Evolutionary conservation across 805 yeast species (phyloP).

Genomic region (Kazachstania taianensis): DNA sequence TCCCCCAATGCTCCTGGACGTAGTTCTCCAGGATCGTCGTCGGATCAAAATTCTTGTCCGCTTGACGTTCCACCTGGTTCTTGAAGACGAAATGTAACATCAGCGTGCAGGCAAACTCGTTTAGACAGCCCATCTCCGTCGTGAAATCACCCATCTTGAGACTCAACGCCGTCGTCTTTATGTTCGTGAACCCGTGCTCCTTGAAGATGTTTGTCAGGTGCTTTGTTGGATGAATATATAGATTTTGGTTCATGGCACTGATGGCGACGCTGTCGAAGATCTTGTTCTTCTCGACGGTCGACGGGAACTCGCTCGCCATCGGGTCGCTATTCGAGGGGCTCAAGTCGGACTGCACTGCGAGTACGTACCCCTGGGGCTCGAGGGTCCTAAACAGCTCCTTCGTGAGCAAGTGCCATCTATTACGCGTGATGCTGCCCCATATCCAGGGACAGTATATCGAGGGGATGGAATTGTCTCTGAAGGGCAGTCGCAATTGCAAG

Average conservation of each 20-base stretch:
- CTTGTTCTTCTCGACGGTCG: constrained; percentile 18
- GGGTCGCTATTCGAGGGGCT: constrained; percentile 11
- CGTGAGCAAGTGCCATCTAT: constrained; percentile 22
- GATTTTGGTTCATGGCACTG: constrained; percentile 21
- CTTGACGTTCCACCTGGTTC: constrained; percentile 10
- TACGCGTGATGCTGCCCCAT: constrained; percentile 18
- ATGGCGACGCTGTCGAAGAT: constrained; percentile 17
- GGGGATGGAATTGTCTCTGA: constrained; percentile 19
- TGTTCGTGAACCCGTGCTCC: constrained; percentile 23
- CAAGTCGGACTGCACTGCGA: constrained; percentile 17
- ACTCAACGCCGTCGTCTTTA: constrained; percentile 21
- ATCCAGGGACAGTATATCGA: constrained; percentile 22
- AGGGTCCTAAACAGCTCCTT: constrained; percentile 21
- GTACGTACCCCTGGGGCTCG: constrained; percentile 24
- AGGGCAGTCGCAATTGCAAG: constrained; percentile 20
- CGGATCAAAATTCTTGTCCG: constrained; percentile 13
- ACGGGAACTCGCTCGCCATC: constrained; percentile 5
- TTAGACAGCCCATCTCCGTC: constrained; percentile 23
- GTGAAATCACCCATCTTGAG: constrained; percentile 23
- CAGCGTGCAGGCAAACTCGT: constrained; percentile 18
- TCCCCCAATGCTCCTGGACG: constrained; percentile 21
- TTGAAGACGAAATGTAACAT: constrained; percentile 16
- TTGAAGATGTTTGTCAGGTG: constrained; percentile 18
- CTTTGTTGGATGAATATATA: constrained; percentile 22
- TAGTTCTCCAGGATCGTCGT: constrained; percentile 18